These are phyloP conservation scores for Rhodotorula sp. DNA, from an alignment of 1,284 basidiomycete species.

Conservation along the genomic window DNA sequence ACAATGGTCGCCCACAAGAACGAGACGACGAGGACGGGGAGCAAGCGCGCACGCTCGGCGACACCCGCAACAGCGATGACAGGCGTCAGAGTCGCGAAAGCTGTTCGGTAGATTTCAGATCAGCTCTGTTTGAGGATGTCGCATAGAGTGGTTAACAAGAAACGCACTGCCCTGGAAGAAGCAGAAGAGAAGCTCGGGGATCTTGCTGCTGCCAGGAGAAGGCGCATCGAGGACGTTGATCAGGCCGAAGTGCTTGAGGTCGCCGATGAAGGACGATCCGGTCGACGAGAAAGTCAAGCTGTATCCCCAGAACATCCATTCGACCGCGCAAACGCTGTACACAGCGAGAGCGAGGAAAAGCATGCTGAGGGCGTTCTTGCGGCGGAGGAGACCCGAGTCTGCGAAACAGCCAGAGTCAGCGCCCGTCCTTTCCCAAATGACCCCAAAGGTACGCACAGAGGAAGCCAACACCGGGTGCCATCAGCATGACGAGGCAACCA, in stretches of 20 bases:
- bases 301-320: constrained; percentile 53
- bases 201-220: constrained; percentile 65
- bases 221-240: constrained; percentile 75
- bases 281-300: constrained; percentile 54
- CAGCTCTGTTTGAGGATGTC: no score
- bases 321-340: constrained; percentile 63
- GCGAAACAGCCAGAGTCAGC: neutral
- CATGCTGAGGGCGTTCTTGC: constrained; percentile 81
- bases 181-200: constrained; percentile 83
- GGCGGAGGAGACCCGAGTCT: constrained; percentile 34
- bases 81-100: constrained; percentile 79
- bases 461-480: constrained; percentile 54
- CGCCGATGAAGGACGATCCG: constrained; percentile 55
- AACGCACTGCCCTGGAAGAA: constrained; percentile 61
- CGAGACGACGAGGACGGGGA: constrained; percentile 76
- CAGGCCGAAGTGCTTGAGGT: constrained; percentile 73
- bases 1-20: constrained; percentile 84
- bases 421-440: no score
- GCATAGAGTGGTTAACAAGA: neutral
- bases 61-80: constrained; percentile 67
- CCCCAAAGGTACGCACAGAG: constrained; percentile 1
- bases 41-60: constrained; percentile 84
- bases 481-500: constrained; percentile 71
- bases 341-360: constrained; percentile 80
- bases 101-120: neutral